Evolutionary conservation across 2,329 filamentous ascomycete species (phyloP), one percentile per base, ranked within the genome.

Genomic region (Penicillium sp.): DNA sequence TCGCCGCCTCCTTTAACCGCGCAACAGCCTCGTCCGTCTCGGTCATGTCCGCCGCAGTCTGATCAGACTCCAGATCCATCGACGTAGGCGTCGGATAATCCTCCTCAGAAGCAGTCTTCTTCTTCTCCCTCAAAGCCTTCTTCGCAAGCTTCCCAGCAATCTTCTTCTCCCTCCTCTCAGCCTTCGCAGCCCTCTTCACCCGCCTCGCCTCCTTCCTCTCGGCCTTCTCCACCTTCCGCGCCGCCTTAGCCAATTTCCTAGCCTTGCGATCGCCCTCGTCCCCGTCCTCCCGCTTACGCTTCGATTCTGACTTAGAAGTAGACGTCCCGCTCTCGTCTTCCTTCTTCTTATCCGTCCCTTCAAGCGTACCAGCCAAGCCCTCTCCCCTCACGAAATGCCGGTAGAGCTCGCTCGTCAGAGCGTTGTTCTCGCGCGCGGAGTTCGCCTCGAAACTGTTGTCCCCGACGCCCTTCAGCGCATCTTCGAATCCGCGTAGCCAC

Each of bases 401-500:
- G 65, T 95, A 95, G 7, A 97, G 73, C 72, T 69, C 76, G 64
- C 67, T 78, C 57, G 57, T 67, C 64, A 64, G 74, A 62, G 63
- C 63, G 44, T 67, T 69, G 42, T 53, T 76, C 74, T 60, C 55
- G 17, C 53, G 78, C 73, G 50, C 75, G 73, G 55, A 80, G 66
- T 52, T 79, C 77, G 74, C 84, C 72, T 58, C 78, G 70, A 49
- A 81, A 48, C 58, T 74, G 64, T 87, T 85, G 4, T 72, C 69
- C 1, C 76, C 77, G 46, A 95, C 77, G 4, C 84, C 86, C 68
- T 93, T 86, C 57, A 96, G 74, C 49, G 90, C 89, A 66, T 89
- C 84, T 69, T 97, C 91, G 59, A 95, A 96, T 10, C 93, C 93
- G 51, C 88, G 85, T 70, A 95, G 77, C 93, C 93, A 98, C 93